Conservation (phyloP, 306 rosid genomes). For the Purshia tridentata region DNA sequence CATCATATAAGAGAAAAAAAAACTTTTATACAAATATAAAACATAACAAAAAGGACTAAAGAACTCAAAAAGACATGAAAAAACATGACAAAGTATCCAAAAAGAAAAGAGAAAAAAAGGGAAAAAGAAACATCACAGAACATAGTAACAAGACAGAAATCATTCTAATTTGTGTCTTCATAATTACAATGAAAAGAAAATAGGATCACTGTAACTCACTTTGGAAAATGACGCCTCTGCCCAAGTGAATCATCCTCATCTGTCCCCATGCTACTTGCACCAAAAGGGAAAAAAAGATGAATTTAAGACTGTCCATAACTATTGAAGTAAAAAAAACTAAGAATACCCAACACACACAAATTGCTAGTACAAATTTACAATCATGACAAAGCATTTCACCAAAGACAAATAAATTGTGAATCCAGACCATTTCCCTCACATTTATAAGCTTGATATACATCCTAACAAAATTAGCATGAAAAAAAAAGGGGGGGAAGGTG, state of each 20-base stretch:
- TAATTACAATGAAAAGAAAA: slow-evolving; percentile 14
- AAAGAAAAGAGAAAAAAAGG: not conserved
- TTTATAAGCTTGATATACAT: not conserved
- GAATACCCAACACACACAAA: not conserved
- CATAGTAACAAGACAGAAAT: not conserved
- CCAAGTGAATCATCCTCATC: slow-evolving; percentile 42
- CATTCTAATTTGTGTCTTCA: slow-evolving; percentile 8
- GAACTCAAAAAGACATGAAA: not conserved
- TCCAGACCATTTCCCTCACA: not conserved
- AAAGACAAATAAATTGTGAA: not conserved
- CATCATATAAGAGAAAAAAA: not conserved
- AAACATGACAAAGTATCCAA: not conserved
- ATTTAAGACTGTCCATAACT: not conserved
- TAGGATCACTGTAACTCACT: slow-evolving; percentile 50
- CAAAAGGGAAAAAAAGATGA: slow-evolving; percentile 5
- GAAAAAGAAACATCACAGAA: slow-evolving; percentile 19
- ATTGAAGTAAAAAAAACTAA: not conserved
- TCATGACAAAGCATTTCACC: not conserved
- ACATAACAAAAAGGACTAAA: slow-evolving; percentile 1
- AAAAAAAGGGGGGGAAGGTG: no score
- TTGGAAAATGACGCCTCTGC: slow-evolving; percentile 63
- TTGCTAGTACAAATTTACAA: not conserved
- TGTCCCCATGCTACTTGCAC: slow-evolving; percentile 38
- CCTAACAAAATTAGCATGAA: not conserved
- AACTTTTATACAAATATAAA: not conserved